Percentiles rank a stretch among this genome's conserved stretches.
Evolutionary conservation across 306 rosid species (phyloP).

Genomic region (Lathyrus sativus): DNA sequence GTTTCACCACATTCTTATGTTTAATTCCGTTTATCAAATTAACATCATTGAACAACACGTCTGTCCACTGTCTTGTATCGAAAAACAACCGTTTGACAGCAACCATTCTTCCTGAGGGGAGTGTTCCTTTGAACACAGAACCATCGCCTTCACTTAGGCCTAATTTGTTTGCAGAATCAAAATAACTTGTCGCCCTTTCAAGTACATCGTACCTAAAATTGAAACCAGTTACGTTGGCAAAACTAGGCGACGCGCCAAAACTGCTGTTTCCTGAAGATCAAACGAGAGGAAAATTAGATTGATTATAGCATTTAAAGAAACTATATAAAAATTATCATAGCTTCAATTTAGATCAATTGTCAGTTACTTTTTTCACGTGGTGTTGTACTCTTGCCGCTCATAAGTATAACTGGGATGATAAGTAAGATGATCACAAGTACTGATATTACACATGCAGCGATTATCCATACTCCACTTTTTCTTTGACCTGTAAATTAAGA

Average conservation of each 20-base stretch:
- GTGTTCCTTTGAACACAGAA: slow-evolving; percentile 63
- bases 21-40: slow-evolving; percentile 55
- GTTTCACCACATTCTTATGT: slow-evolving; percentile 64
- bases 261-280: slow-evolving; percentile 21
- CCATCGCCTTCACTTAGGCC: slow-evolving; percentile 61
- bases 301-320: too few species aligned
- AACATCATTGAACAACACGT: slow-evolving; percentile 62
- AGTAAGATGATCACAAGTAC: slow-evolving; percentile 34
- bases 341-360: background rate
- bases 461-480: slow-evolving; percentile 17
- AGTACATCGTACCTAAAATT: slow-evolving; percentile 60
- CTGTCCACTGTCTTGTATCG: slow-evolving; percentile 61
- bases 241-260: slow-evolving; percentile 4
- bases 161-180: slow-evolving; percentile 48
- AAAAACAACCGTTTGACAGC: slow-evolving; percentile 67
- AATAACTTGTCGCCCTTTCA: slow-evolving; percentile 51
- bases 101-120: slow-evolving; percentile 54
- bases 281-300: background rate
- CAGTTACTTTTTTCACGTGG: slow-evolving; percentile 39
- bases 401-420: slow-evolving; percentile 34
- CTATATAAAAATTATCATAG: too few species aligned
- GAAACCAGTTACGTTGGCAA: slow-evolving; percentile 31
- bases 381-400: slow-evolving; percentile 36
- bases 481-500: slow-evolving; percentile 32
- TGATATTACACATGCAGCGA: slow-evolving; percentile 33